phyloP scores from a whole-genome alignment of 495 filamentous ascomycete genomes.

The Xylona heveae region DNA sequence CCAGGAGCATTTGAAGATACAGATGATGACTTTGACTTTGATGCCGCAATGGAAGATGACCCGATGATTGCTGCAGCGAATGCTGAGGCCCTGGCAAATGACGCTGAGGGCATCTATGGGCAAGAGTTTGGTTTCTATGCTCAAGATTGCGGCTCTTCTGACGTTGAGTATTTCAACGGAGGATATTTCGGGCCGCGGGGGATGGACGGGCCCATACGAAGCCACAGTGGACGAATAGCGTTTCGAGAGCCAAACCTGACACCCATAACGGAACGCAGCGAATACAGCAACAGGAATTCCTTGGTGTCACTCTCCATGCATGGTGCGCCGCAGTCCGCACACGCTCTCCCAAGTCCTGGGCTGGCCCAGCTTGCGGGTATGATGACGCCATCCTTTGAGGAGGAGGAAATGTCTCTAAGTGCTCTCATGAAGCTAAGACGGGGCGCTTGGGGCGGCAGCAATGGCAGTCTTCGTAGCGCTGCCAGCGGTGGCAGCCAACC shows the following conservation, averaged over 20 bases:
- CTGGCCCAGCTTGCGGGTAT: conserved; percentile 54
- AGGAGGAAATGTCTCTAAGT: conserved; percentile 51
- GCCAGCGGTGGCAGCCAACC: conserved; percentile 31
- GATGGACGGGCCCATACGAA: conserved; percentile 38
- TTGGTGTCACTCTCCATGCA: conserved; percentile 52
- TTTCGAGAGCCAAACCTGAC: conserved; percentile 79
- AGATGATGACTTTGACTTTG: conserved; percentile 16
- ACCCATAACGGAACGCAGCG: conserved; percentile 87
- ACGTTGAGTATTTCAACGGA: conserved; percentile 43
- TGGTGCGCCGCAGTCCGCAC: conserved; percentile 15
- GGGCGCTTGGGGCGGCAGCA: conserved; percentile 63
- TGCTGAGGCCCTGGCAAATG: conserved; percentile 76
- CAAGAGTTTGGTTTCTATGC: conserved; percentile 98
- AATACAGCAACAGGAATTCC: conserved; percentile 87
- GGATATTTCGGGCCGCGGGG: conserved; percentile 76
- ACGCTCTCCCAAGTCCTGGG: conserved; percentile 29
- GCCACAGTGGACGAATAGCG: conserved; percentile 43
- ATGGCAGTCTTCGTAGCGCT: conserved; percentile 39
- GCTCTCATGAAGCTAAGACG: conserved; percentile 51
- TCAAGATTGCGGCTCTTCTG: conserved; percentile 25
- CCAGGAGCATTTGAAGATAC: background rate
- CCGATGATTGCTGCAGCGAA: conserved; percentile 88
- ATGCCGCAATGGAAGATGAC: conserved; percentile 31
- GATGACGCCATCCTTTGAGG: conserved; percentile 27
- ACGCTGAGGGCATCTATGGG: conserved; percentile 84